A percentile compares a stretch with the other conserved stretches of the same genome.
These are phyloP conservation scores for Copromyces sp. DNA, from an alignment of 495 filamentous ascomycete genomes.

Conservation along the genomic window DNA sequence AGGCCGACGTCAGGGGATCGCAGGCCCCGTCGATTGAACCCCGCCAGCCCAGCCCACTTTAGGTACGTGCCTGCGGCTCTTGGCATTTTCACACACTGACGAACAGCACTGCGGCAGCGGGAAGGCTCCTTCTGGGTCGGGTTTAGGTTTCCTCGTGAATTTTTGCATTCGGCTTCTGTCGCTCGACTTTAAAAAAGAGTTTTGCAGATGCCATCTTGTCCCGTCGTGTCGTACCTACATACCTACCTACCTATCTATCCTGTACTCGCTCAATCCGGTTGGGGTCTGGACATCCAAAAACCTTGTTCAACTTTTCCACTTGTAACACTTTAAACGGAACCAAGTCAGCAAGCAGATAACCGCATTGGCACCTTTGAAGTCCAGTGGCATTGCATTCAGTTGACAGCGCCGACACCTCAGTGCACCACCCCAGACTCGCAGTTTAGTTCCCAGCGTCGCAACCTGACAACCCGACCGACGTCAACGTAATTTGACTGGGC, in stretches of 20 bases:
- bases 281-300: too few species aligned
- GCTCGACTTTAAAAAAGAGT: not conserved
- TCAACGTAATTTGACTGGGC: constrained; percentile 11
- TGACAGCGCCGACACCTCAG: not conserved
- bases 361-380: not conserved
- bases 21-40: not conserved
- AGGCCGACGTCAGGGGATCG: not conserved
- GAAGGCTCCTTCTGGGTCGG: not conserved
- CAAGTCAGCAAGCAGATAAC: not conserved
- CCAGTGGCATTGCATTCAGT: not conserved
- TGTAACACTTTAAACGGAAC: not conserved
- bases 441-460: not conserved
- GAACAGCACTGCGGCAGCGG: not conserved
- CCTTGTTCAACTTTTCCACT: not conserved
- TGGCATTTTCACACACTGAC: not conserved
- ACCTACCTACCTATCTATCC: not conserved
- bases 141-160: not conserved
- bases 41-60: not conserved
- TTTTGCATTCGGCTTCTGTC: not conserved
- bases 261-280: not conserved
- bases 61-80: not conserved
- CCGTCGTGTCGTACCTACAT: not conserved
- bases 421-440: not conserved
- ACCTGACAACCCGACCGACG: not conserved
- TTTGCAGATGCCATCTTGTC: not conserved